Base-by-base conservation (phyloP, 257 asterid species). In the Linderniella brevidens region DNA sequence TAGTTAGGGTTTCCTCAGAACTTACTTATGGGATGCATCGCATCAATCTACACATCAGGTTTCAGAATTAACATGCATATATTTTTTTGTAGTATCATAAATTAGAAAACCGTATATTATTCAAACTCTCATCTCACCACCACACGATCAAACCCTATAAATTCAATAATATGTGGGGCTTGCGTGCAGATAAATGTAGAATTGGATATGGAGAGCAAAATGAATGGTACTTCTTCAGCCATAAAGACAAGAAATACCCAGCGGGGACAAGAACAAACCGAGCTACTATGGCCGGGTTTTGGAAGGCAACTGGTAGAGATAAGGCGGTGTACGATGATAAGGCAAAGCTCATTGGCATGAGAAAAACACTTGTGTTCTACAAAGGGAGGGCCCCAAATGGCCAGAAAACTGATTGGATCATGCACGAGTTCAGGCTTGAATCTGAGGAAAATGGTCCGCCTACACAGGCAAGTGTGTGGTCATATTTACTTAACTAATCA, bases 291-390 rank as follows among this genome's bases (percentile, higher is more conserved):
- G 79, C 84, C 0, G 90, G 90, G n/a, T 78, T 78, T 40, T 78
- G 90, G 90, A 75, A 78, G 64, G 90, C 85, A 0, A 78, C 90
- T 2, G 90, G 90, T 5, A 57, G 90, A 49, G 90, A 78, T 50
- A 78, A 78, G 63, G 80, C 78, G 0, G 75, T 78, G 1, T 72
- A 67, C 37, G 72, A 72, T n/a, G n/a, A n/a, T 48, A 67, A 63
- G 50, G 29, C 68, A 0, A 75, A 64, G 14, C 71, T 78, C 39
- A 78, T 78, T 8, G 90, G 90, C 4, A 78, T 78, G 90, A 69
- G 90, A 61, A 78, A 78, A 72, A 78, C 90, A 48, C 80, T 78
- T 4, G 90, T 78, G 8, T 78, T 78, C 63, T 78, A 78, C 61
- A 75, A 64, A 76, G 90, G 90, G 4, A 59, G 90, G 48, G 90